A percentile compares a stretch with the other conserved stretches of the same genome.
These are phyloP conservation scores for Paramecium primaurelia DNA, from an alignment of 73 alveolate genomes.

Conservation along the genomic window DNA sequence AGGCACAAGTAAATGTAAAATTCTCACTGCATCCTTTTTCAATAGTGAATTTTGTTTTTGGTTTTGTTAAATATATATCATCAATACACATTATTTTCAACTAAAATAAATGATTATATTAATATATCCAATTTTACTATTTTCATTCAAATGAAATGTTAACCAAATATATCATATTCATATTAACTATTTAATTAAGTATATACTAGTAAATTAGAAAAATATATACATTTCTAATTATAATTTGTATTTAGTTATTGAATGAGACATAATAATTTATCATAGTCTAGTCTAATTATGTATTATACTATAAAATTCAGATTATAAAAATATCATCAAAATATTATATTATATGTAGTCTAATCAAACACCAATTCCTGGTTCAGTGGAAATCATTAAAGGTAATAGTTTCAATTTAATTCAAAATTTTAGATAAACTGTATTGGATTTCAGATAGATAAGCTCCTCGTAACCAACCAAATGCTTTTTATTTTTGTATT, in stretches of 20 bases:
- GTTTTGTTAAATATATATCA: conserved; percentile 8
- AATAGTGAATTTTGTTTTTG: neutral
- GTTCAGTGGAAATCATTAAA: conserved; percentile 52
- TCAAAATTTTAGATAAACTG: conserved; percentile 58
- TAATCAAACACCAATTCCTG: conserved; percentile 2
- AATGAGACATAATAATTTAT: neutral
- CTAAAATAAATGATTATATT: neutral
- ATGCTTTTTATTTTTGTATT: conserved; percentile 88
- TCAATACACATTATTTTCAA: neutral
- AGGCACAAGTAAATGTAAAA: conserved; percentile 16
- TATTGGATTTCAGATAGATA: conserved; percentile 82
- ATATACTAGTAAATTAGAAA: neutral
- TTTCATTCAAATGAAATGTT: neutral
- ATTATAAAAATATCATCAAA: neutral
- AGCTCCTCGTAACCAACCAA: conserved; percentile 80
- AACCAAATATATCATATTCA: too few relatives aligned
- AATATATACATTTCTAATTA: neutral
- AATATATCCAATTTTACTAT: neutral
- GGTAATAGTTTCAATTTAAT: neutral
- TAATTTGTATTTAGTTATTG: neutral
- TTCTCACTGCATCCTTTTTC: neutral
- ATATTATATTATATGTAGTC: neutral
- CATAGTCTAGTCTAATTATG: neutral
- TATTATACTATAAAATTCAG: neutral
- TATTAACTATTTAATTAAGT: too few relatives aligned